phyloP scores from a whole-genome alignment of 2,329 filamentous ascomycete genomes.

The Ceratocystis albifundus region DNA sequence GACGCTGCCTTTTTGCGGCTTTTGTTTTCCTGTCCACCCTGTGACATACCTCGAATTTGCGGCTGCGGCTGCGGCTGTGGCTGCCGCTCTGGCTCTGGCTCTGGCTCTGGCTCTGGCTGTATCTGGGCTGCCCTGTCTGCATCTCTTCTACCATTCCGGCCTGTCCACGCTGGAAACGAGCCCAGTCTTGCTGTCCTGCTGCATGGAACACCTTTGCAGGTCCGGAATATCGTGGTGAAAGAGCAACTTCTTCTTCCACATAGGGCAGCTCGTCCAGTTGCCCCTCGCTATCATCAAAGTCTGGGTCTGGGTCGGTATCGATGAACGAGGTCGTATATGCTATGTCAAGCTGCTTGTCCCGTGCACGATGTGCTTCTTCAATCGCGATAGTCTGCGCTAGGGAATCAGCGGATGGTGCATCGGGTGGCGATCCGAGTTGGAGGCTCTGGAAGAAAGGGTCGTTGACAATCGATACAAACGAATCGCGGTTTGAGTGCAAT shows the following conservation, averaged over 20 bases:
- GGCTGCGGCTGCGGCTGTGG: constrained; percentile 5
- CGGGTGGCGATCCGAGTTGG: constrained; percentile 17
- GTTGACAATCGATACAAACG: constrained; percentile 43
- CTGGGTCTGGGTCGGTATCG: constrained; percentile 27
- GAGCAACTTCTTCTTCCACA: constrained; percentile 19
- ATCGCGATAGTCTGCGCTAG: constrained; percentile 13
- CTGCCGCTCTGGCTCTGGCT: too few relatives aligned
- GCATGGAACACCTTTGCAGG: constrained; percentile 4
- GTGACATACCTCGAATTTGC: not conserved
- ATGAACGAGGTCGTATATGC: constrained; percentile 20
- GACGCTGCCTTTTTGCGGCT: not conserved
- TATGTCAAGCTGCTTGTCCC: constrained; percentile 16
- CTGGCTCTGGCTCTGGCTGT: too few relatives aligned
- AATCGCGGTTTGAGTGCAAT: constrained; percentile 33
- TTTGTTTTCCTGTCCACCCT: not conserved
- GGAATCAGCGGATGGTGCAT: constrained; percentile 29
- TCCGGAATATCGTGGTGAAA: constrained; percentile 20
- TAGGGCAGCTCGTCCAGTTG: constrained; percentile 20
- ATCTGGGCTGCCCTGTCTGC: not conserved
- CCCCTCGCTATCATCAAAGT: constrained; percentile 25
- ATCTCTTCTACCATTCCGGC: constrained; percentile 8
- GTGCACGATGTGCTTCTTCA: constrained; percentile 19
- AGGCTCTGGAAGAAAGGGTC: constrained; percentile 42
- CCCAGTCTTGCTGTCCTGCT: constrained; percentile 10
- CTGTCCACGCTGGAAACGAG: not conserved